Base-by-base conservation (phyloP, 352 stramenopile species). In the Globisporangium acanthophoron region DNA sequence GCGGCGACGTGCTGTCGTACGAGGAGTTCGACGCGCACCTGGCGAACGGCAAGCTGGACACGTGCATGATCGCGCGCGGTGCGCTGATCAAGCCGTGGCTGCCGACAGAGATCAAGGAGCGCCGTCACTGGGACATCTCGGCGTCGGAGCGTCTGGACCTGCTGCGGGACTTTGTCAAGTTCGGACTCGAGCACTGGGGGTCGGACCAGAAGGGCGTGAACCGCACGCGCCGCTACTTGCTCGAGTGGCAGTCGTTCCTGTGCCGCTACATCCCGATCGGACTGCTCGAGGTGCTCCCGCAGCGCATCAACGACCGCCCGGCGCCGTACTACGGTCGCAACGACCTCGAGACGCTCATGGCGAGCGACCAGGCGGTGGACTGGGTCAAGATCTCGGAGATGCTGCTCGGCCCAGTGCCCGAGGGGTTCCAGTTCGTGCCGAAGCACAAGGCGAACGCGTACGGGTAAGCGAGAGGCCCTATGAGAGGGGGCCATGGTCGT, bases 341-440 rank as follows among this genome's bases (percentile, higher is more conserved):
- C 64, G 96, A 98, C 65, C 78, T 99, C n/a, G 97, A 99, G 83
- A 99, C 96, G 39, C 85, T 99, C 15, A 97, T 99, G 78, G 80
- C 94, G 39, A 98, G 91, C 57, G 85, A 94, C 56, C 88, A 98
- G 61, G 88, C 87, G 12, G 80, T 90, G 21, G 97, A 99, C 73
- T 99, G 98, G 98, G 88, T 99, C 68, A 98, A 98, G 76, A 98
- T 99, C 58, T 98, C 90, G 9, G 96, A 99, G 74, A 98, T 99
- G 90, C 78, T 99, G 47, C 88, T 99, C 5, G 97, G 97, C 3
- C 88, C 88, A 1, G 96, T 98, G 41, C 92, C 91, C 3, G 84
- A 97, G 5, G 78, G 69, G 13, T 93, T 96, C 59, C 67, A 94
- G 62, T 99, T 99, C 63, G 78, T 97, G 62, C 97, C 97, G 31